Evolutionary conservation across 73 alveolate genomes (phyloP).

Genomic region (Tetrahymena borealis): DNA sequence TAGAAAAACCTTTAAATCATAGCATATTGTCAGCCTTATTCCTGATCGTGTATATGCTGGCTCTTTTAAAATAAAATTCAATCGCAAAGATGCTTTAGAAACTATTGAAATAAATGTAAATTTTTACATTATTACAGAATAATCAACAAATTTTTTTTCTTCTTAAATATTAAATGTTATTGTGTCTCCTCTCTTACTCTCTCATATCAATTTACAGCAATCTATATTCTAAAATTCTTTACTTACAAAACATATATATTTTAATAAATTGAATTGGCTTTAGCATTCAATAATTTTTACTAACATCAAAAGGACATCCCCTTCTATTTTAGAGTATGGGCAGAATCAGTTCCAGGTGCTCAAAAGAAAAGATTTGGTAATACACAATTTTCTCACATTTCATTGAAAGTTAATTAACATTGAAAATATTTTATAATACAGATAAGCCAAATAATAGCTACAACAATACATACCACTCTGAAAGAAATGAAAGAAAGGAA

Average conservation of each 20-base stretch:
- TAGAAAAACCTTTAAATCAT: not conserved
- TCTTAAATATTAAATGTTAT: not conserved
- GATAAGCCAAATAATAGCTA: not conserved
- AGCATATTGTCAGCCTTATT: not conserved
- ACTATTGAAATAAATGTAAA: not conserved
- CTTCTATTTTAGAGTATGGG: not conserved
- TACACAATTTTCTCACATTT: too few species aligned
- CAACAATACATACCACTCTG: too few species aligned
- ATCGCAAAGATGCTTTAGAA: not conserved
- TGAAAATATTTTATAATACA: not conserved
- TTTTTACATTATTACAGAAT: too few species aligned
- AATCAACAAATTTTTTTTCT: not conserved
- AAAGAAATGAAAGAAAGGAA: not conserved
- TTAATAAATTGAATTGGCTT: too few species aligned
- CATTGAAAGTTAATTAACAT: not conserved
- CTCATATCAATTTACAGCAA: too few species aligned
- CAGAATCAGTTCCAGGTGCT: not conserved
- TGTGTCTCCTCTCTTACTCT: not conserved
- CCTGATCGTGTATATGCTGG: not conserved
- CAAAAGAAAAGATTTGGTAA: not conserved
- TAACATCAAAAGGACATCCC: not conserved
- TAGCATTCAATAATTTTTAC: too few species aligned
- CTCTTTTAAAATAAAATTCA: not conserved
- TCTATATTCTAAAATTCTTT: too few species aligned
- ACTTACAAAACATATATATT: too few species aligned